Base-by-base conservation (phyloP, 2,329 filamentous ascomycete species). In the Ilyonectria sp. region DNA sequence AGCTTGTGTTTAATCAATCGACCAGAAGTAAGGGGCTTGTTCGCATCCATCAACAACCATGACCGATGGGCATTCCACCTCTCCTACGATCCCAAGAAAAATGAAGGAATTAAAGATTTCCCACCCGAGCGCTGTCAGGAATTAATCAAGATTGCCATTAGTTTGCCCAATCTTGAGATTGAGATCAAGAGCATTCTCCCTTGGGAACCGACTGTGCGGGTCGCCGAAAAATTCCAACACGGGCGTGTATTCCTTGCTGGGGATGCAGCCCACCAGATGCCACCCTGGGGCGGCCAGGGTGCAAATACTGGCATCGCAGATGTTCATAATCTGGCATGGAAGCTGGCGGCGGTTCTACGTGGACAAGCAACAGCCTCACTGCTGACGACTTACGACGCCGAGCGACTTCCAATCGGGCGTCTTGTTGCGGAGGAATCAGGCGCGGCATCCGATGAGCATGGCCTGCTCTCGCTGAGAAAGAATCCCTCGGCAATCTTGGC, bases 401-500 rank as follows among this genome's bases (percentile, higher is more conserved):
- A 60, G 15, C 17, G 58, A 23, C 33, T 60, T 26, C 57, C 57
- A 8, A 40, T 60, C 10, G 57, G 57, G n/a, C 57, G 46, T 11
- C 46, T 60, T 8, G 57, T 60, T n/a, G 47, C 57, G 35, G 44
- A 60, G 8, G 57, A 60, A 60, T 60, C 57, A 6, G 57, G 57
- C 21, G 46, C 23, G 2, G 46, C 33, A 6, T 46, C 33, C 6
- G 57, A 60, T 17, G 46, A 60, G 23, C 31, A 35, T 17, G 57
- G 57, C 15, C 9, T 60, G 11, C 26, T 60, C 21, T 40, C 57
- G 8, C 15, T 60, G 46, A 43, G n/a, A 8, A 60, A 49, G 31
- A 33, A 15, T 7, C 2, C 35, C 6, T 10, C 31, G 8, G 31
- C 43, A 9, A 60, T 60, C 11, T 52, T 46, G 33, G 31, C 15